phyloP scores from a whole-genome alignment of 1,139 yeast species.

The Candida gigantensis region DNA sequence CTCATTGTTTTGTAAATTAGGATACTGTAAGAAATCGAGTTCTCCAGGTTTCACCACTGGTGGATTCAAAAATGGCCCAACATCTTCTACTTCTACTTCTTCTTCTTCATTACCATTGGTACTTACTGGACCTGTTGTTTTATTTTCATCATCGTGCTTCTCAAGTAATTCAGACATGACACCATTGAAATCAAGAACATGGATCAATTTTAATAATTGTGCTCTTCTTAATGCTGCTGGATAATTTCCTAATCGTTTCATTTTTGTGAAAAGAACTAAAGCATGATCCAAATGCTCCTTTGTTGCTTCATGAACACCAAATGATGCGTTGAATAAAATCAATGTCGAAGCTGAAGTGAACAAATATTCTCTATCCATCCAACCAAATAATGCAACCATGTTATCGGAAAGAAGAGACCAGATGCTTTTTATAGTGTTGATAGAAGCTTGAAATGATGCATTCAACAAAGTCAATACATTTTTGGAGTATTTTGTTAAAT shows the following conservation, averaged over 20 bases:
- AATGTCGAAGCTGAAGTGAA: slow-evolving; percentile 81
- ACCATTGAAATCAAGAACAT: slow-evolving; percentile 68
- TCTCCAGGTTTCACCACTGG: slow-evolving; percentile 16
- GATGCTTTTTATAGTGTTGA: slow-evolving; percentile 71
- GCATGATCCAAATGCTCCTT: slow-evolving; percentile 75
- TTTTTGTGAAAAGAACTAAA: slow-evolving; percentile 63
- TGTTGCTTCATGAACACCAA: slow-evolving; percentile 81
- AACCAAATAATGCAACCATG: slow-evolving; percentile 82
- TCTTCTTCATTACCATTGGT: not conserved
- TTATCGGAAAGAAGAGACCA: slow-evolving; percentile 75
- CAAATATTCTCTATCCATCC: slow-evolving; percentile 85
- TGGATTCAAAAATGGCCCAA: slow-evolving; percentile 8
- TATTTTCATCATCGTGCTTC: slow-evolving; percentile 56
- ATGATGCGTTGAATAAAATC: slow-evolving; percentile 74
- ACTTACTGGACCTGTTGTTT: slow-evolving; percentile 56
- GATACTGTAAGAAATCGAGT: slow-evolving; percentile 25
- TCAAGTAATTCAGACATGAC: slow-evolving; percentile 56
- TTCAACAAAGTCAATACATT: slow-evolving; percentile 69
- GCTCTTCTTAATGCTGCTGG: slow-evolving; percentile 77
- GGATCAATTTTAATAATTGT: slow-evolving; percentile 64
- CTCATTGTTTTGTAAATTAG: slow-evolving; percentile 8
- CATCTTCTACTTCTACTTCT: not conserved
- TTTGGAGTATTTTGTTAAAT: slow-evolving; percentile 66
- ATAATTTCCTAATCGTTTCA: slow-evolving; percentile 75
- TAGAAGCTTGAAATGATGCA: slow-evolving; percentile 83